Base-by-base conservation (phyloP, 768 basidiomycete species). In the Candolleomyces efflorescens region DNA sequence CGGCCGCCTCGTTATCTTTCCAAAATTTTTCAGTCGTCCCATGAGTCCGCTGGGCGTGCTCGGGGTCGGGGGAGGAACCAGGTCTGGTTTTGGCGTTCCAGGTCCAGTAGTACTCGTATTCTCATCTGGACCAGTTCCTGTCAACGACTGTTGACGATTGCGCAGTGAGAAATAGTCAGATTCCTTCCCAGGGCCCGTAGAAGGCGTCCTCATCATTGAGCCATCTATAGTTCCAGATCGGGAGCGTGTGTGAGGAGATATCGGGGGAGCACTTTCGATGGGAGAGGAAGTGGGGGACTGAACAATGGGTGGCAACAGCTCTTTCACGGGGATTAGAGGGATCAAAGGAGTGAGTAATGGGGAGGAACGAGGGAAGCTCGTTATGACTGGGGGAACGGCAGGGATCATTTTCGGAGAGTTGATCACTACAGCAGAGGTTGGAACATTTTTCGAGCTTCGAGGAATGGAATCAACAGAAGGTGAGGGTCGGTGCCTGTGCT, bases 11-110 rank as follows among this genome's bases (percentile, higher is more conserved):
- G 78, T 70, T 53, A 74, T 80, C 70, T 87, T 89, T 9, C 87
- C 88, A 60, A 94, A 82, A 54, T 75, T 86, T 69, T 86, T 90
- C 58, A 94, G 70, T 60, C 89, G 82, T 0, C 92, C 90, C 81
- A 95, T 94, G 54, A 94, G 70, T 1, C 89, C 81, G 22, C 77
- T 70, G 4, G 87, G 83, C 3, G 81, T 83, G 23, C 51, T 54
- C 20, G 53, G 46, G 22, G 60, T 58, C 1, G 47, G 23, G 38
- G 59, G 56, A 12, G 59, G 56, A 12, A 49, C 51, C 32, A 38
- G 38, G 32, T 32, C 32, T 3, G 38, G 44, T 22, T 11, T 55
- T 4, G 44, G 51, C 5, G 51, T 53, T 36, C 51, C 58, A 26
- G 50, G 37, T 49, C 55, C 27, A 23, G 54, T 32, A 32, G 32